These are phyloP conservation scores for Hypoxylon sp. DNA, from an alignment of 2,329 filamentous ascomycete species.

Conservation along the genomic window DNA sequence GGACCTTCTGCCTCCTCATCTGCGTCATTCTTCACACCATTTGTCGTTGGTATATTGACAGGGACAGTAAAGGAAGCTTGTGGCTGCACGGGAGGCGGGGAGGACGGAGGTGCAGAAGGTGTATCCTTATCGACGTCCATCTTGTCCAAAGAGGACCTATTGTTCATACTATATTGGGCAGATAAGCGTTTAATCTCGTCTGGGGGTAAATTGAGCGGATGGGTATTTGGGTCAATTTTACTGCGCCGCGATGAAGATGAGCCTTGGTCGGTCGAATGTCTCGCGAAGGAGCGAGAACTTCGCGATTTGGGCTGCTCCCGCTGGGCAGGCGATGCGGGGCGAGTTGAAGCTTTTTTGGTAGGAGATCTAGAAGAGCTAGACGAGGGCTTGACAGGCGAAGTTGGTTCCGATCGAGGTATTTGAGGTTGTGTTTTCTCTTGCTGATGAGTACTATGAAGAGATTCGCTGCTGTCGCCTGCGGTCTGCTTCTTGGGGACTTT, in stretches of 20 bases:
- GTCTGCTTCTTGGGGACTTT: conserved; percentile 55
- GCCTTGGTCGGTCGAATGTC: conserved; percentile 65
- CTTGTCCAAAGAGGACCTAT: conserved; percentile 67
- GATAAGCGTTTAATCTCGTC: conserved; percentile 87
- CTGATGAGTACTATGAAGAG: conserved; percentile 43
- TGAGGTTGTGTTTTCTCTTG: conserved; percentile 47
- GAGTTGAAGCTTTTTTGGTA: conserved; percentile 48
- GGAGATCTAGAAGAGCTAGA: conserved; percentile 44
- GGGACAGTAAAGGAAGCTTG: conserved; percentile 62
- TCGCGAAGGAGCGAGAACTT: conserved; percentile 62
- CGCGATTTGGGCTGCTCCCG: conserved; percentile 58
- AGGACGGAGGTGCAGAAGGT: conserved; percentile 62
- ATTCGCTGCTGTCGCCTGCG: conserved; percentile 52
- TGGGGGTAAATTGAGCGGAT: conserved; percentile 91
- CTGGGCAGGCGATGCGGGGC: conserved; percentile 52
- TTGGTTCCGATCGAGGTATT: conserved; percentile 49
- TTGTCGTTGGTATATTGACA: conserved; percentile 63
- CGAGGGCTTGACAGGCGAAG: conserved; percentile 50
- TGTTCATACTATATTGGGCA: conserved; percentile 74
- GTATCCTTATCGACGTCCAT: conserved; percentile 83
- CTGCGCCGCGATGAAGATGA: conserved; percentile 60
- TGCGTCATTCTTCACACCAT: conserved; percentile 61
- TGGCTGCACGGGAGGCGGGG: conserved; percentile 66
- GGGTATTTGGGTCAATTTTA: conserved; percentile 78
- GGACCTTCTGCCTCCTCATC: conserved; percentile 66